Percentiles rank a stretch among this genome's conserved stretches.
phyloP scores from a whole-genome alignment of 169 alveolate species.

The Plasmodium fragile region DNA sequence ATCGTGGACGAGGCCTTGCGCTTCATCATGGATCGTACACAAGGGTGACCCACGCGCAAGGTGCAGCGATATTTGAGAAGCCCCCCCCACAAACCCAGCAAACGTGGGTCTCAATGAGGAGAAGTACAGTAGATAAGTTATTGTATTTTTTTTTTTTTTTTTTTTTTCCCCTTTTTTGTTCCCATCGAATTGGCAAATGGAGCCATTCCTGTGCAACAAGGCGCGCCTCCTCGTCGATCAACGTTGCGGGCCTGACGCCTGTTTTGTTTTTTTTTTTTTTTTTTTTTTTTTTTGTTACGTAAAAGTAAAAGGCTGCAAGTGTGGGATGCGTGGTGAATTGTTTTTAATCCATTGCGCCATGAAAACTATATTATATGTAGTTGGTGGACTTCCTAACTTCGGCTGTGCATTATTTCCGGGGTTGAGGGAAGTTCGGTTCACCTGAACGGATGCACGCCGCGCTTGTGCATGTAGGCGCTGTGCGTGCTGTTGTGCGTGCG shows the following conservation, averaged over 20 bases:
- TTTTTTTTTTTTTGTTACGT: not conserved
- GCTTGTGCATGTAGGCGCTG: not conserved
- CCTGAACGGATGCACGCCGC: not conserved
- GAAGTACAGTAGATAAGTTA: too few relatives aligned
- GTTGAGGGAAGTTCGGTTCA: not conserved
- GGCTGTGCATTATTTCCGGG: not conserved
- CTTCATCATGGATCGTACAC: not conserved
- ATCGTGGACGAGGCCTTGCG: constrained; percentile 22
- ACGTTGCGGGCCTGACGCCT: too few relatives aligned
- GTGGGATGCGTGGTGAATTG: not conserved
- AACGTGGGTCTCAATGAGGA: not conserved
- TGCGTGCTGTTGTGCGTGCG: not conserved
- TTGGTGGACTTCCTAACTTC: not conserved
- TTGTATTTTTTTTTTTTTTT: not conserved
- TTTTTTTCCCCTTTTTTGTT: not conserved
- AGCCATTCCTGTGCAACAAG: not conserved
- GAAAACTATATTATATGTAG: too few relatives aligned
- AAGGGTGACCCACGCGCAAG: not conserved
- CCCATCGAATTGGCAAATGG: not conserved
- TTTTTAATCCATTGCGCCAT: not conserved
- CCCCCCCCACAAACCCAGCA: not conserved
- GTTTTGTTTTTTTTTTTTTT: too few relatives aligned
- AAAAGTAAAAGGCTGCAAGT: too few relatives aligned
- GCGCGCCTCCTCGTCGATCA: not conserved
- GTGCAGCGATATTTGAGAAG: not conserved